phyloP scores from a whole-genome alignment of 306 rosid species.

The Adenanthera pavonina region DNA sequence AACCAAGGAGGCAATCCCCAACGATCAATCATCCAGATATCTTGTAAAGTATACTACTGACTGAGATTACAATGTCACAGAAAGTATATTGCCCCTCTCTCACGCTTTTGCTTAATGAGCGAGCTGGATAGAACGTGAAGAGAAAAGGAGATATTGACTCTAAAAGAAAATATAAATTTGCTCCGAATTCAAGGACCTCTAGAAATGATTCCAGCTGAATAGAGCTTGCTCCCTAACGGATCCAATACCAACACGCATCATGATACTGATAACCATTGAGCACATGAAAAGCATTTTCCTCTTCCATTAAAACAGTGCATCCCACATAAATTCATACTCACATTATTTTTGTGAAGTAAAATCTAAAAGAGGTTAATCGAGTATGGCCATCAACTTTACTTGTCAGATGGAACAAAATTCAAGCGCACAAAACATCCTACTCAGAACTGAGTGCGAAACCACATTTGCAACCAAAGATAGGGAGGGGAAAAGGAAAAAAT shows the following conservation, averaged over 20 bases:
- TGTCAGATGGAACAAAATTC: not conserved
- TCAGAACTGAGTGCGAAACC: constrained; percentile 1
- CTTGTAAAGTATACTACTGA: not conserved
- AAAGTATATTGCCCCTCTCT: not conserved
- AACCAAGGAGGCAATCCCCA: not conserved
- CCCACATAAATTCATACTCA: not conserved
- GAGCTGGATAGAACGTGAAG: not conserved
- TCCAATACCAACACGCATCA: not conserved
- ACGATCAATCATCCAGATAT: not conserved
- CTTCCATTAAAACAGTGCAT: not conserved
- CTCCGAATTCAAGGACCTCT: not conserved
- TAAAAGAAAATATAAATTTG: not conserved
- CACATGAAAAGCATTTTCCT: no score
- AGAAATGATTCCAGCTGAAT: not conserved
- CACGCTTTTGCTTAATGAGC: not conserved
- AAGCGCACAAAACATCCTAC: not conserved
- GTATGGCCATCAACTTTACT: not conserved
- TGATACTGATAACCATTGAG: no score
- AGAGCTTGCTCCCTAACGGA: not conserved
- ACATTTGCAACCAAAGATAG: constrained; percentile 16
- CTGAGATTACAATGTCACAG: not conserved
- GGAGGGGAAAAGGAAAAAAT: not conserved
- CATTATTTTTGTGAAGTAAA: not conserved
- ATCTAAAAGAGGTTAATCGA: not conserved
- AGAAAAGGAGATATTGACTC: not conserved